Conservation (phyloP, 768 basidiomycete genomes). For the Psilocybe azurescens region DNA sequence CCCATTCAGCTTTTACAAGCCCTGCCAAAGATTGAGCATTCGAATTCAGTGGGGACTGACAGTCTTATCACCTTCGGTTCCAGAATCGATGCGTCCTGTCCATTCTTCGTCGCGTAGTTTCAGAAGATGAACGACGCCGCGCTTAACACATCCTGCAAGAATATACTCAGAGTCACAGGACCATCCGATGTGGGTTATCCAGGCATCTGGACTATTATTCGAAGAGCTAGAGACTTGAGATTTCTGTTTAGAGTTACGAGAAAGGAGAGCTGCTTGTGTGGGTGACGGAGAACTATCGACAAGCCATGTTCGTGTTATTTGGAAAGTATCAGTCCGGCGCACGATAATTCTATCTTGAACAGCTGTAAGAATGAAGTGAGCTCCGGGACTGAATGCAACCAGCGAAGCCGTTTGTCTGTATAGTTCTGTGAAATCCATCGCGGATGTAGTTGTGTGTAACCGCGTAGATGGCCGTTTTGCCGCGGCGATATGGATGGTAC, state of each 20-base stretch:
- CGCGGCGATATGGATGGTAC: no score
- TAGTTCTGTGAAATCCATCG: constrained; percentile 88
- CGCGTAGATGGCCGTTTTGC: not conserved
- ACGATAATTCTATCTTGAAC: constrained; percentile 82
- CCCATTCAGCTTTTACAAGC: constrained; percentile 89
- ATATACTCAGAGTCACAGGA: constrained; percentile 89
- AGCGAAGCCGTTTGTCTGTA: constrained; percentile 75
- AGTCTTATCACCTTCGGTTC: constrained; percentile 62
- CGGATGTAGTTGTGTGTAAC: not conserved
- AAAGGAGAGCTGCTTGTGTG: constrained; percentile 47
- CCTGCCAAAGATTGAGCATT: constrained; percentile 41
- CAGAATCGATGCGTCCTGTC: constrained; percentile 78
- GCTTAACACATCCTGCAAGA: constrained; percentile 77
- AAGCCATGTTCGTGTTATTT: constrained; percentile 82
- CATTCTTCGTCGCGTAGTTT: constrained; percentile 82
- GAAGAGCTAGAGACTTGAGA: constrained; percentile 26
- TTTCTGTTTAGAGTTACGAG: constrained; percentile 38
- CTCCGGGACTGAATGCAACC: constrained; percentile 84
- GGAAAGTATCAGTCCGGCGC: constrained; percentile 82
- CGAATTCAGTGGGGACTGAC: constrained; percentile 1
- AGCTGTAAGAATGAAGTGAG: constrained; percentile 85
- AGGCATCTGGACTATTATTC: constrained; percentile 33
- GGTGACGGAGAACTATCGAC: constrained; percentile 60
- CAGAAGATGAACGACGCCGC: constrained; percentile 75
- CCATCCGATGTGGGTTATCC: constrained; percentile 83